Evolutionary conservation across 2,329 filamentous ascomycete genomes (phyloP).

Genomic region (Claviceps digitariae): DNA sequence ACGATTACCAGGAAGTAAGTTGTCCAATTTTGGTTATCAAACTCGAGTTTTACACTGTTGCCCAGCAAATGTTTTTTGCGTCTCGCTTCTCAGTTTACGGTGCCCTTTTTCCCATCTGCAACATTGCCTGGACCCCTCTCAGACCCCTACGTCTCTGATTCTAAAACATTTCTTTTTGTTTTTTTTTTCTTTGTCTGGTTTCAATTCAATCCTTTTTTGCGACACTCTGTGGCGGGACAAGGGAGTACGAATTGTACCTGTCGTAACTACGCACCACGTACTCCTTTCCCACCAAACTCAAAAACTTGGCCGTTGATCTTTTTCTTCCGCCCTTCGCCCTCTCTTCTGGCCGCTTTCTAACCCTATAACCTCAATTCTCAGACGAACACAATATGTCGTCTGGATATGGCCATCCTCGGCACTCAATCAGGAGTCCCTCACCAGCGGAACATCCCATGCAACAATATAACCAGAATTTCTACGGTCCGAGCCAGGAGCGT

Average conservation of each 20-base stretch:
- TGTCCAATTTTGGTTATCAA: not conserved
- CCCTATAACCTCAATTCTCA: not conserved
- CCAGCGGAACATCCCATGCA: slow-evolving; percentile 3
- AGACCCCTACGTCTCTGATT: not conserved
- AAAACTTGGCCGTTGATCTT: too few species aligned
- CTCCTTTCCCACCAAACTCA: too few species aligned
- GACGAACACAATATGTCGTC: slow-evolving; percentile 1
- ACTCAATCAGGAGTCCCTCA: not conserved
- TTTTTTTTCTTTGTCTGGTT: too few species aligned
- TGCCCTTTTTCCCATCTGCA: not conserved
- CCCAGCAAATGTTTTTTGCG: not conserved
- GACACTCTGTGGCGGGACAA: too few species aligned
- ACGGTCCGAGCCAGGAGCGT: slow-evolving; percentile 21
- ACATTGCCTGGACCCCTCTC: not conserved
- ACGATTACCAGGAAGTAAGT: slow-evolving; percentile 1
- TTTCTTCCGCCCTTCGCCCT: not conserved
- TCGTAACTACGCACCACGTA: not conserved
- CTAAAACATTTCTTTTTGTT: not conserved
- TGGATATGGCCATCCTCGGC: not conserved
- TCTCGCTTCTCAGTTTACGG: not conserved
- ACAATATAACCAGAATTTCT: slow-evolving; percentile 3
- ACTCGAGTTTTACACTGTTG: not conserved
- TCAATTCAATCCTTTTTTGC: not conserved
- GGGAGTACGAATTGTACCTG: not conserved
- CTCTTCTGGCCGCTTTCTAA: not conserved